Percentiles rank a stretch among this genome's conserved stretches.
phyloP scores from a whole-genome alignment of 2,329 filamentous ascomycete genomes.

The Aureobasidium musti region DNA sequence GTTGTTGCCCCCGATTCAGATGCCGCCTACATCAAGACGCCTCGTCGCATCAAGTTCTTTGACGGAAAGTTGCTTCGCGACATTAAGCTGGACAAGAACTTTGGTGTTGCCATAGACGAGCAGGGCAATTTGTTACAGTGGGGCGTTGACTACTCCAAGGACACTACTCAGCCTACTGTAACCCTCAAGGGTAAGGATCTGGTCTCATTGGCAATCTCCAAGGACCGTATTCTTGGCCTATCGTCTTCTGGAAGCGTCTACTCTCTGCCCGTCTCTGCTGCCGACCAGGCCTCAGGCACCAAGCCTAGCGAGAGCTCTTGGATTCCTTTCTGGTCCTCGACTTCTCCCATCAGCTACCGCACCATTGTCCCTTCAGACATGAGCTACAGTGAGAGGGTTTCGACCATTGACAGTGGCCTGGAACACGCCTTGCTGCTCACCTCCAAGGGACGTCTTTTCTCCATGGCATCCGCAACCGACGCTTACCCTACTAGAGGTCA shows the following conservation, averaged over 20 bases:
- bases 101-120: slow-evolving; percentile 85
- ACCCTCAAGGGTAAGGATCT: slow-evolving; percentile 84
- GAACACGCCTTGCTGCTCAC: slow-evolving; percentile 89
- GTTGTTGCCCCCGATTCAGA: slow-evolving; percentile 84
- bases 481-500: slow-evolving; percentile 82
- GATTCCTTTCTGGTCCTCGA: slow-evolving; percentile 70
- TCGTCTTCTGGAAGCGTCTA: slow-evolving; percentile 76
- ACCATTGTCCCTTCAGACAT: slow-evolving; percentile 66
- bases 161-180: slow-evolving; percentile 62
- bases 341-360: slow-evolving; percentile 68
- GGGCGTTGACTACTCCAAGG: slow-evolving; percentile 74
- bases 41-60: slow-evolving; percentile 77
- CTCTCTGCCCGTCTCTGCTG: slow-evolving; percentile 74
- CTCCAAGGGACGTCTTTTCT: slow-evolving; percentile 80
- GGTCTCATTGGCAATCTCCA: slow-evolving; percentile 71
- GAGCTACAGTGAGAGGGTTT: slow-evolving; percentile 69
- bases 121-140: slow-evolving; percentile 89
- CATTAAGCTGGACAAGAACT: slow-evolving; percentile 77
- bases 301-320: slow-evolving; percentile 68
- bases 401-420: slow-evolving; percentile 72
- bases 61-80: slow-evolving; percentile 82
- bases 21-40: slow-evolving; percentile 76
- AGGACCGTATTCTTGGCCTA: slow-evolving; percentile 80
- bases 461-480: slow-evolving; percentile 76
- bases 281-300: slow-evolving; percentile 66